Percentiles rank a stretch among this genome's conserved stretches.
These are phyloP conservation scores for Crotalaria pallida DNA, from an alignment of 306 rosid genomes.

Conservation along the genomic window DNA sequence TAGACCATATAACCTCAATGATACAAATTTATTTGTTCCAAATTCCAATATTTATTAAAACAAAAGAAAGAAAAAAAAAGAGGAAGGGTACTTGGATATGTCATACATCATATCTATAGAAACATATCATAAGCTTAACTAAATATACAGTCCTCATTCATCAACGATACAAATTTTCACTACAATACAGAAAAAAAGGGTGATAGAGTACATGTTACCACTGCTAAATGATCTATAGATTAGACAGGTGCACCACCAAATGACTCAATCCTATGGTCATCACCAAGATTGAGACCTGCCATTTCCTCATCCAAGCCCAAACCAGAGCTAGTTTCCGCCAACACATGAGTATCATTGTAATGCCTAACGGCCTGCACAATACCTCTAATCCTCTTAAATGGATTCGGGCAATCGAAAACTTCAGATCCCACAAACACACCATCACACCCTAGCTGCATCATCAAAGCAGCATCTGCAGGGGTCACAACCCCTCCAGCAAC, in stretches of 20 bases:
- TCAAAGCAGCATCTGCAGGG: slow-evolving; percentile 77
- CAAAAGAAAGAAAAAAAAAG: too few relatives aligned
- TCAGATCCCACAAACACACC: slow-evolving; percentile 64
- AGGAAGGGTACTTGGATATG: too few relatives aligned
- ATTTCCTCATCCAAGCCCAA: slow-evolving; percentile 35
- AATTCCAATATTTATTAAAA: too few relatives aligned
- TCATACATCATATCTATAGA: too few relatives aligned
- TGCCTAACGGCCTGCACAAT: slow-evolving; percentile 57
- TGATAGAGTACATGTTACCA: too few relatives aligned
- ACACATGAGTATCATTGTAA: slow-evolving; percentile 53
- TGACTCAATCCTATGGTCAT: slow-evolving; percentile 44
- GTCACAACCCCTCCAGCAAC: slow-evolving; percentile 79
- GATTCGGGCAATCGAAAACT: slow-evolving; percentile 44
- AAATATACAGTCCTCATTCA: too few relatives aligned
- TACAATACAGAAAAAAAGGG: too few relatives aligned
- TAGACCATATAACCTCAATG: too few relatives aligned
- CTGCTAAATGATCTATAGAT: background rate
- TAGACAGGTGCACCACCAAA: slow-evolving; percentile 16
- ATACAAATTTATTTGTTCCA: too few relatives aligned
- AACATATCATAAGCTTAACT: too few relatives aligned
- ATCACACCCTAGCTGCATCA: slow-evolving; percentile 88
- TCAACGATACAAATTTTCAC: too few relatives aligned
- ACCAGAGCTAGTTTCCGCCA: slow-evolving; percentile 48
- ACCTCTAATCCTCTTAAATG: slow-evolving; percentile 50
- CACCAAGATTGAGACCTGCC: slow-evolving; percentile 40